A percentile compares a stretch with the other conserved stretches of the same genome.
Evolutionary conservation across 2,329 filamentous ascomycete genomes (phyloP).

Genomic region (Diaporthe velutina): DNA sequence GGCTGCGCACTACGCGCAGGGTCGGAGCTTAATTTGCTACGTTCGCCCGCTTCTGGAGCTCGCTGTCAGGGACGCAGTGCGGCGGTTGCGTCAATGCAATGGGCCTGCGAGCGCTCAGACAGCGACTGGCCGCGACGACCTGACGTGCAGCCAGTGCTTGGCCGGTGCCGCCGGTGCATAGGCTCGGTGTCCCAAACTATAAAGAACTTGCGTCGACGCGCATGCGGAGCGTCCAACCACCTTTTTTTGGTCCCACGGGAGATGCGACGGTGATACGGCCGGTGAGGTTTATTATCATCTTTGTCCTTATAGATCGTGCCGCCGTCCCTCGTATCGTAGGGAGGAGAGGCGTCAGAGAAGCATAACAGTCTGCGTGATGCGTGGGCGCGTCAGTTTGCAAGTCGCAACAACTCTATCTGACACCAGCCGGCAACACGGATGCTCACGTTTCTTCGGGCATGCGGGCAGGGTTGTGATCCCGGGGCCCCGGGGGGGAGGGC

Average conservation of each 20-base stretch:
- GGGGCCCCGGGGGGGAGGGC: not conserved
- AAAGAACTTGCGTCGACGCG: not conserved
- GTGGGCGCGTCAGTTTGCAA: not conserved
- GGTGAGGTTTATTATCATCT: not conserved
- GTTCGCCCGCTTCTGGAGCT: not conserved
- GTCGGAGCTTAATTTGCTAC: not conserved
- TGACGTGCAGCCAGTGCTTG: not conserved
- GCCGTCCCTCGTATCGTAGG: not conserved
- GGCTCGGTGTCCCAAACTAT: slow-evolving; percentile 20
- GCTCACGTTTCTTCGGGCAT: slow-evolving; percentile 22
- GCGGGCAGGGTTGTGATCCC: not conserved
- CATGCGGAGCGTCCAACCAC: not conserved
- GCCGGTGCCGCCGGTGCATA: slow-evolving; percentile 20
- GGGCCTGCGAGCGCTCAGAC: not conserved
- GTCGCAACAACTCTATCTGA: slow-evolving; percentile 6
- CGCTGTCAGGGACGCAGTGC: not conserved
- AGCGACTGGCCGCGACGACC: not conserved
- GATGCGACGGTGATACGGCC: not conserved
- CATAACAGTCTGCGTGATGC: not conserved
- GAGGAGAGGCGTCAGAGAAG: not conserved
- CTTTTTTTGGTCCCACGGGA: no score
- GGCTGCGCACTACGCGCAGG: no score
- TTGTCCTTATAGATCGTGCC: not conserved
- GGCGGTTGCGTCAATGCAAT: slow-evolving; percentile 18
- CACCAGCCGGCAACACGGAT: not conserved